Evolutionary conservation across 257 asterid species (phyloP), one percentile per base, ranked within the genome.

Genomic region (Mentha longifolia): DNA sequence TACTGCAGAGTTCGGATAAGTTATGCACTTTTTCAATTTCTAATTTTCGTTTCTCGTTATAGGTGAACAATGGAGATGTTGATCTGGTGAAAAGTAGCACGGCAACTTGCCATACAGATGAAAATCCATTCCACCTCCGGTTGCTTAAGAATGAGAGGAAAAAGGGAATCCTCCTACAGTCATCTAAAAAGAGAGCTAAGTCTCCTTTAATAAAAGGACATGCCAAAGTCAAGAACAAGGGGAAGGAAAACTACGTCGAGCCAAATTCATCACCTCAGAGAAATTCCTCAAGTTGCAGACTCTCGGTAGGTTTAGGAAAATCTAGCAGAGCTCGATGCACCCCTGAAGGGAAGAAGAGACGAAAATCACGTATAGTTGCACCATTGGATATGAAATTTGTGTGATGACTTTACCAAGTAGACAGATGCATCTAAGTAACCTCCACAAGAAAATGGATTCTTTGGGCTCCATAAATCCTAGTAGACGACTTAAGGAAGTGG

Each of bases 21-120:
- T 7, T 50, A 50, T 5, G 4, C 51, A 17, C 3, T 16, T 51
- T 57, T 61, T n/a, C 4, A 15, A 6, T 47, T 51, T 2, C 13
- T 17, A 1, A 2, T 51, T 17, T 7, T 4, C 51, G 17, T 30
- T 57, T 61, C 56, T 68, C 62, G 25, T 35, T 73, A 61, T 77
- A 94, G 97, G 99, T 94, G 64, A 94, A 94, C 77, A 84, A 89
- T 20, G 97, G 97, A 55, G 92, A 94, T 41, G 83, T 94, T 68
- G 88, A 81, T 72, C 77, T 94, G 63, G 86, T 80, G 74, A 76
- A 55, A 72, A 81, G 50, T 74, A 63, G 49, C 54, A 7, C 37
- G 39, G 45, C 51, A 5, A 67, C 79, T 66, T 91, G 97, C 80
- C 79, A 85, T 86, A 65, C 97, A 5, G 69, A 78, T 19, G 79